These are phyloP conservation scores for Chrysosporium keratinophilum DNA, from an alignment of 2,329 filamentous ascomycete genomes.

Conservation along the genomic window DNA sequence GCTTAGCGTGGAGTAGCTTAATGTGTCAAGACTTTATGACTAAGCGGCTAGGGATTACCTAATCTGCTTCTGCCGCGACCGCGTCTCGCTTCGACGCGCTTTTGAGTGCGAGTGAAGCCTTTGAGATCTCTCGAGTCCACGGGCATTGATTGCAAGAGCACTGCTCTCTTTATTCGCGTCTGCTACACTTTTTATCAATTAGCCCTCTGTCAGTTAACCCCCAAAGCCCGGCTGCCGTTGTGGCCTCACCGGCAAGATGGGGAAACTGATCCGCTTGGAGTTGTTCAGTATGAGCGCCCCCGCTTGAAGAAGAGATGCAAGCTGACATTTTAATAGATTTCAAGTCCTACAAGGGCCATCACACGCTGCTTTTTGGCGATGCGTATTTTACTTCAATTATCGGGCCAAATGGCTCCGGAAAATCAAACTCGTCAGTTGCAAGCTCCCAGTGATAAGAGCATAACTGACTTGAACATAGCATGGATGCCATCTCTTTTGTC, in stretches of 20 bases:
- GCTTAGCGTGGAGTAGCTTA: neutral
- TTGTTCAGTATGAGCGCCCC: slow-evolving; percentile 61
- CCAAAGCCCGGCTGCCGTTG: neutral
- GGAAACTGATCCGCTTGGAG: slow-evolving; percentile 89
- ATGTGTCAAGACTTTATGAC: neutral
- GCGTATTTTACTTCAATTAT: slow-evolving; percentile 99
- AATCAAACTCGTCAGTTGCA: slow-evolving; percentile 78
- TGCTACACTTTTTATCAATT: too few relatives aligned
- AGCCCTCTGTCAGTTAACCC: too few relatives aligned
- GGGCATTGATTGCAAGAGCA: neutral
- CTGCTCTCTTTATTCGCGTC: neutral
- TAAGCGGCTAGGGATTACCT: neutral
- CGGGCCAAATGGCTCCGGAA: slow-evolving; percentile 97
- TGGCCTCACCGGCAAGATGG: slow-evolving; percentile 48
- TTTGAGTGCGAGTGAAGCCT: neutral
- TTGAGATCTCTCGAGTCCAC: neutral
- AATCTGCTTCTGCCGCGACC: neutral
- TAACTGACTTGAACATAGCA: slow-evolving; percentile 44
- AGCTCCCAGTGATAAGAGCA: neutral
- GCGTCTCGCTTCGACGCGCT: neutral
- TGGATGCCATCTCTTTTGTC: slow-evolving; percentile 99
- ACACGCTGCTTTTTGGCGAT: slow-evolving; percentile 87
- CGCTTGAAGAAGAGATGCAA: slow-evolving; percentile 12
- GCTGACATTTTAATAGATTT: slow-evolving; percentile 56
- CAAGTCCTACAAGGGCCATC: slow-evolving; percentile 98